Conservation (phyloP, 140 eudicot species). For the Bidens hawaiensis region DNA sequence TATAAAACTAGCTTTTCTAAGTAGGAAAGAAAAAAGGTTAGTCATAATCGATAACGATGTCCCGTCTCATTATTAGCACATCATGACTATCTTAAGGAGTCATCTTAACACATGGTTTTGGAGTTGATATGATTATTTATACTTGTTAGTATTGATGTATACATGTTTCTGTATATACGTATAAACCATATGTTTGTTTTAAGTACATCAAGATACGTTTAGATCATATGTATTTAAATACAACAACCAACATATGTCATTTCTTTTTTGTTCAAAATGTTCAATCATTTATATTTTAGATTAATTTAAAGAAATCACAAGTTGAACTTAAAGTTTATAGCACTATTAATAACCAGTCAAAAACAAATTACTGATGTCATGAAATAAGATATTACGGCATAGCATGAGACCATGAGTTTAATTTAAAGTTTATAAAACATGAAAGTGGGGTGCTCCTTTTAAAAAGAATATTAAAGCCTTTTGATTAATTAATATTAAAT, state of each 20-base stretch:
- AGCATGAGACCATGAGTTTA: constrained; percentile 1
- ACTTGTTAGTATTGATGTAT: not conserved
- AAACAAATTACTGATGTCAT: too few relatives aligned
- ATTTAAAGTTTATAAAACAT: not conserved
- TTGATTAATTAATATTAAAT: constrained; percentile 16
- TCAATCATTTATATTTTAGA: not conserved
- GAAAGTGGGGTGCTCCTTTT: constrained; percentile 18
- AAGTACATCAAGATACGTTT: too few relatives aligned
- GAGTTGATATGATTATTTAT: not conserved
- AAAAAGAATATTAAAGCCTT: not conserved
- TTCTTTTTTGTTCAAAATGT: not conserved
- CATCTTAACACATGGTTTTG: not conserved
- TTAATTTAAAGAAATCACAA: not conserved
- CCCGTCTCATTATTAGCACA: not conserved
- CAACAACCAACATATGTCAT: not conserved
- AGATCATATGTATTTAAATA: not conserved
- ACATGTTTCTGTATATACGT: too few relatives aligned
- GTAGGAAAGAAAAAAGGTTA: not conserved
- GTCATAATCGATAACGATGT: not conserved
- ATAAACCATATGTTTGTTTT: too few relatives aligned
- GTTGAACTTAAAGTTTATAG: too few relatives aligned
- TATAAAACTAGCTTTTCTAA: not conserved
- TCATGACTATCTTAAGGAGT: not conserved
- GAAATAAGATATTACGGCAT: too few relatives aligned
- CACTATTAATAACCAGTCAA: too few relatives aligned